These are phyloP conservation scores for Ceratocystis diversiconidia DNA, from an alignment of 2,329 filamentous ascomycete species.

Conservation along the genomic window DNA sequence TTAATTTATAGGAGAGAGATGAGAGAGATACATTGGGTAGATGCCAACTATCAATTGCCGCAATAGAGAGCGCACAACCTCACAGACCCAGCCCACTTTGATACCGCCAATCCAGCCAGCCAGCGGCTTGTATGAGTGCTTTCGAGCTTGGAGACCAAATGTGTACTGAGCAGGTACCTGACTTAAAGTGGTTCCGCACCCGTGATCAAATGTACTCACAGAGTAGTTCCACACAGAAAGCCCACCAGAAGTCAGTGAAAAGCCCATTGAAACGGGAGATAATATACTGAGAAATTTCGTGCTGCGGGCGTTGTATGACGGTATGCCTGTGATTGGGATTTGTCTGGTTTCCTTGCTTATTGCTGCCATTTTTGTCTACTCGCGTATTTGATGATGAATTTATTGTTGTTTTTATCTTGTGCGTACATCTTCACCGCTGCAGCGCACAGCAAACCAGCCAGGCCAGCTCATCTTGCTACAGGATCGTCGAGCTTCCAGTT, in stretches of 20 bases:
- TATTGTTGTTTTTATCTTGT: neutral
- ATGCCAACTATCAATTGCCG: neutral
- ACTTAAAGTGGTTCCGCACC: neutral
- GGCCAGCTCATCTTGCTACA: neutral
- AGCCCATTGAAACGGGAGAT: no score
- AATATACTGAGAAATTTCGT: neutral
- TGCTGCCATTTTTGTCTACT: neutral
- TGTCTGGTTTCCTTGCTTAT: neutral
- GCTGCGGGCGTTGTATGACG: constrained; percentile 2
- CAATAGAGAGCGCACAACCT: neutral
- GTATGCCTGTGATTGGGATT: neutral
- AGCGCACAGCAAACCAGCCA: neutral
- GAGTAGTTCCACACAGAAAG: neutral
- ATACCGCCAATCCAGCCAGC: neutral
- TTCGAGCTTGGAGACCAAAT: neutral
- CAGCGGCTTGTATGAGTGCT: neutral
- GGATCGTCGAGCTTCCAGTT: neutral
- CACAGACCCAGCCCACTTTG: neutral
- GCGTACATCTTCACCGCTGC: neutral
- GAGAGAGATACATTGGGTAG: neutral
- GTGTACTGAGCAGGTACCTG: neutral
- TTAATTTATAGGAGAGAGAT: neutral
- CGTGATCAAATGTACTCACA: constrained; percentile 1
- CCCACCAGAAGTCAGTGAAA: no score
- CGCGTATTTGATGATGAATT: neutral